Evolutionary conservation across 495 filamentous ascomycete genomes (phyloP), one percentile per base, ranked within the genome.

Genomic region (Lineolata rhizophorae): DNA sequence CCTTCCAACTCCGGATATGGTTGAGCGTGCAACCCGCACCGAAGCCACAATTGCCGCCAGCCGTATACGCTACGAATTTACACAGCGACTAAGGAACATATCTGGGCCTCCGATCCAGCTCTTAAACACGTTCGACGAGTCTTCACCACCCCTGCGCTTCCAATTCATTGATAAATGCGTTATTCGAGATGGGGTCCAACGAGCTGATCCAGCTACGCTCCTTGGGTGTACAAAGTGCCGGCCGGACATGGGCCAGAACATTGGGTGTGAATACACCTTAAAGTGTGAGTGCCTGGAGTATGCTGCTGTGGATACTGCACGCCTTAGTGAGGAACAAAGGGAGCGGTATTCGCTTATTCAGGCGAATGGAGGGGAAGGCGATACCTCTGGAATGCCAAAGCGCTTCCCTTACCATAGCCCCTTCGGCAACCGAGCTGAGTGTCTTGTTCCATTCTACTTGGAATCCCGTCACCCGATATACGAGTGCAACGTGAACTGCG

Each of bases 401-500:
- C 38, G 47, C 14, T 56, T 56, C 30, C 53, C 53, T 1, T 56
- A 56, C 19, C 39, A 32, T 37, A 37, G 40, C 8, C 37, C 37
- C 1, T 35, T 35, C 21, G 14, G 30, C 13, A 32, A 39, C 18
- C 30, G 27, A 6, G 28, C 35, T 12, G 37, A 37, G 20, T 40
- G 40, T 15, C 33, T 53, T 1, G 40, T 56, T 18, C 34, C 31
- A 2, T 54, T 56, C 41, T 56, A 70, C 21, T 59, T 71, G 3
- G 37, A 61, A 14, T 60, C 56, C 21, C 55, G 62, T 3, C 41
- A 62, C n/a, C 60, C 67, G 9, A 85, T 94, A 27, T 80, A 75
- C 44, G 87, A 97, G 49, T 97, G 87, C 48, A 80, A 79, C 44
- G 43, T 52, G 0, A 60, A 54, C 12, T 97, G 85, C 47, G 54